Evolutionary conservation across 495 filamentous ascomycete genomes (phyloP).

Genomic region (Penicillium soppii): DNA sequence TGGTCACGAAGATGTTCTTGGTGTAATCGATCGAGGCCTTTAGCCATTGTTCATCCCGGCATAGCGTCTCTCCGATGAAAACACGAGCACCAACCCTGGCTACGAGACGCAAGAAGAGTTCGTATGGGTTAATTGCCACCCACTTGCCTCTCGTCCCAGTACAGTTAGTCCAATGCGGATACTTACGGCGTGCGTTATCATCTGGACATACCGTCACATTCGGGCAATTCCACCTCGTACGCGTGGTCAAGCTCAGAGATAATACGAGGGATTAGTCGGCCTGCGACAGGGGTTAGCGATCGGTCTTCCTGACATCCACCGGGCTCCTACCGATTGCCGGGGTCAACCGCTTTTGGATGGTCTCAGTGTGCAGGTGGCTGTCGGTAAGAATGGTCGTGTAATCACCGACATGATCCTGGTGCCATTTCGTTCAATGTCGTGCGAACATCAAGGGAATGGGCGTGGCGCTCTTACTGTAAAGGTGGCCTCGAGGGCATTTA

Average conservation of each 20-base stretch:
- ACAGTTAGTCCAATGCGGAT: background rate
- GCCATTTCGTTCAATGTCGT: background rate
- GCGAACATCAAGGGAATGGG: background rate
- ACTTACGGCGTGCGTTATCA: background rate
- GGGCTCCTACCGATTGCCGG: background rate
- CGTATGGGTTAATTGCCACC: background rate
- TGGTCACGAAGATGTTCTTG: slow-evolving; percentile 34
- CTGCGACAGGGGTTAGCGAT: background rate
- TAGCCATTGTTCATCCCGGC: slow-evolving; percentile 51
- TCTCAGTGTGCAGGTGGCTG: background rate
- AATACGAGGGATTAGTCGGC: background rate
- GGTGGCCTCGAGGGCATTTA: background rate
- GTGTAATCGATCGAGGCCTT: slow-evolving; percentile 50
- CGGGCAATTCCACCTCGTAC: background rate
- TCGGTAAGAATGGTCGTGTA: background rate
- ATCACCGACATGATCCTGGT: background rate
- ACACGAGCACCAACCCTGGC: slow-evolving; percentile 49
- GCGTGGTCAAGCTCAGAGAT: background rate
- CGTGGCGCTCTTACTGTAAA: background rate
- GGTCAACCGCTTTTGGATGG: background rate
- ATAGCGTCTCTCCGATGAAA: slow-evolving; percentile 49
- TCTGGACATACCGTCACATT: background rate
- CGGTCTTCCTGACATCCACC: background rate
- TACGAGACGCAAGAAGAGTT: slow-evolving; percentile 33
- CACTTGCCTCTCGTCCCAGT: background rate